A percentile compares a stretch with the other conserved stretches of the same genome.
These are phyloP conservation scores for Gossypium arboreum DNA, from an alignment of 345 rosid species.

Conservation along the genomic window DNA sequence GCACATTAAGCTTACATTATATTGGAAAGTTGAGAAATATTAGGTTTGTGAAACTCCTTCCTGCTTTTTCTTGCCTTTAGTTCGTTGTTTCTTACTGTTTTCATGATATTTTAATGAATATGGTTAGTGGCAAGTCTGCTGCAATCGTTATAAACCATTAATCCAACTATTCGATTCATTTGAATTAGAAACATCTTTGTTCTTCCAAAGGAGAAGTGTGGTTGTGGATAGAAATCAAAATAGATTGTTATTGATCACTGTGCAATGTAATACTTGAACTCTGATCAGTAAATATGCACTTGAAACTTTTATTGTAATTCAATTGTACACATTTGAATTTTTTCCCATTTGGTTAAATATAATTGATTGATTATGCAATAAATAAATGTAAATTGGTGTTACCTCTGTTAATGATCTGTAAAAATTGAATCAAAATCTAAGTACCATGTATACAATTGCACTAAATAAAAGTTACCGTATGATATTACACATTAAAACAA, in stretches of 20 bases:
- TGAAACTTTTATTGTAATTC: too few species aligned
- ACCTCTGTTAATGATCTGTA: too few species aligned
- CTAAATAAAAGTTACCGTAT: too few species aligned
- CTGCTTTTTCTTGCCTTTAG: background rate
- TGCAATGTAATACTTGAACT: too few species aligned
- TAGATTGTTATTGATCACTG: background rate
- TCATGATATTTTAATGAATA: background rate
- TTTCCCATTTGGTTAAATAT: too few species aligned
- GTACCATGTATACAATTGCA: too few species aligned
- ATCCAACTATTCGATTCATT: background rate
- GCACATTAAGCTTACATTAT: slow-evolving; percentile 36
- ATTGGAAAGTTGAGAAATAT: background rate
- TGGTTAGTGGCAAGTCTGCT: background rate
- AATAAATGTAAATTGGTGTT: too few species aligned
- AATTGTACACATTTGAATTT: too few species aligned
- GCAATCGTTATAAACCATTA: background rate
- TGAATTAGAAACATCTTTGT: background rate
- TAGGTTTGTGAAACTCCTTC: slow-evolving; percentile 8
- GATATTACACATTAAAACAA: too few species aligned
- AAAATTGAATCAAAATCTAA: too few species aligned
- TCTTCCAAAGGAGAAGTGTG: background rate
- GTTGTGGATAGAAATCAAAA: background rate
- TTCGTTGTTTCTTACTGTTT: background rate
- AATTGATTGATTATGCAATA: too few species aligned
- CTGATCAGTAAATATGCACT: too few species aligned